A percentile compares a stretch with the other conserved stretches of the same genome.
Conservation (phyloP, 2,329 filamentous ascomycete genomes). For the Diaporthe citrichinensis region DNA sequence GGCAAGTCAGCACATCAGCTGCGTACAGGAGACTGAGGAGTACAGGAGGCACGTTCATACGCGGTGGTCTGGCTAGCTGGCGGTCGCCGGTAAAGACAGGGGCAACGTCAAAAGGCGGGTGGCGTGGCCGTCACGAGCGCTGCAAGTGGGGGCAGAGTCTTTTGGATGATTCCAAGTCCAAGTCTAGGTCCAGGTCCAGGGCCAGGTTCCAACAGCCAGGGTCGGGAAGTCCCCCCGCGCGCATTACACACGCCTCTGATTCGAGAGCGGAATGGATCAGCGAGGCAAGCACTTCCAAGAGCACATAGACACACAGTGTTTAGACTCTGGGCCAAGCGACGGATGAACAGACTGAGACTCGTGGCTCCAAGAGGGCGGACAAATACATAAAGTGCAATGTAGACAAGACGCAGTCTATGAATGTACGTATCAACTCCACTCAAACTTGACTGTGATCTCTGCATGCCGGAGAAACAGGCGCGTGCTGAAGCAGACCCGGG, state of each 20-base stretch:
- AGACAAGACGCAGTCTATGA: background rate
- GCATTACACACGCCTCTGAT: background rate
- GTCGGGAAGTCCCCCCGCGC: slow-evolving; percentile 10
- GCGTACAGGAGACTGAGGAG: background rate
- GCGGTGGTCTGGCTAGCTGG: background rate
- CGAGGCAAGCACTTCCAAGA: slow-evolving; percentile 11
- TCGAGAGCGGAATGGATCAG: slow-evolving; percentile 12
- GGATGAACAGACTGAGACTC: background rate
- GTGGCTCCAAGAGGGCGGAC: background rate
- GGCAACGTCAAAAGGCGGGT: background rate
- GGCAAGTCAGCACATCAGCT: slow-evolving; percentile 7
- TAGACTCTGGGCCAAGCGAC: background rate
- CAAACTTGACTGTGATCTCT: background rate
- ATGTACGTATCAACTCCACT: background rate
- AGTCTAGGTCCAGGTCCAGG: background rate
- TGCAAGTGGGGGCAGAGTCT: slow-evolving; percentile 2
- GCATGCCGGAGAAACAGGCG: background rate
- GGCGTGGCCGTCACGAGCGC: slow-evolving; percentile 25
- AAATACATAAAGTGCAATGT: background rate
- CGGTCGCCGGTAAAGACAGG: slow-evolving; percentile 6
- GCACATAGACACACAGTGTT: slow-evolving; percentile 18
- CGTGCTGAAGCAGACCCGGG: background rate
- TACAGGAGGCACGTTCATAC: background rate
- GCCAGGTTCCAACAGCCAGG: background rate
- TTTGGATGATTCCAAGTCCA: slow-evolving; percentile 4